Percentiles rank a stretch among this genome's conserved stretches.
Evolutionary conservation across 2,329 filamentous ascomycete species (phyloP).

Genomic region (Fusarium sp.): DNA sequence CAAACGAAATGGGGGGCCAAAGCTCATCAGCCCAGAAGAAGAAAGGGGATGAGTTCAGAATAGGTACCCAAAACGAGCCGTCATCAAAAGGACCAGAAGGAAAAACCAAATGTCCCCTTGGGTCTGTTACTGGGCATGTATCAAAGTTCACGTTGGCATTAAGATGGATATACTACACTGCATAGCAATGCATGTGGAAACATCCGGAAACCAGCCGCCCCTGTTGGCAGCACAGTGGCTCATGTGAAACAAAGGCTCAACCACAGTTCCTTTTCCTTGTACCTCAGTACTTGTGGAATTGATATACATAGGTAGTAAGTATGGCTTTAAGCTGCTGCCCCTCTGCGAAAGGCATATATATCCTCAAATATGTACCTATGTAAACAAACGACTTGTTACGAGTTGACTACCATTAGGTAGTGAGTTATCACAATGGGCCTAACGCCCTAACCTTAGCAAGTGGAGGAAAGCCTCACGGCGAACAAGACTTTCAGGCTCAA

Average conservation of each 20-base stretch:
- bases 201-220: constrained; percentile 16
- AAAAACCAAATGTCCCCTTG: constrained; percentile 7
- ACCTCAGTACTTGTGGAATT: not conserved
- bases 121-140: not conserved
- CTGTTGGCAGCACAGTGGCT: constrained; percentile 1
- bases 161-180: not conserved
- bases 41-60: constrained; percentile 3
- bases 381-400: not conserved
- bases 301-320: too few species aligned
- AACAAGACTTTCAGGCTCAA: not conserved
- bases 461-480: not conserved
- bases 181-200: not conserved
- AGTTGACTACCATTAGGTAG: not conserved
- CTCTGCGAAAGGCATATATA: not conserved
- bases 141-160: not conserved
- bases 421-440: not conserved
- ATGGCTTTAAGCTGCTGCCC: not conserved
- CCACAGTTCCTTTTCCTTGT: constrained; percentile 1
- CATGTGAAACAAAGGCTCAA: constrained; percentile 4
- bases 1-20: constrained; percentile 26
- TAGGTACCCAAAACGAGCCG: not conserved
- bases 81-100: not conserved
- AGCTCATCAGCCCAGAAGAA: constrained; percentile 15
- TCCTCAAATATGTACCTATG: not conserved
- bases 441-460: not conserved